Conservation (phyloP, 805 yeast species). For the Blastobotrys mokoenaii region DNA sequence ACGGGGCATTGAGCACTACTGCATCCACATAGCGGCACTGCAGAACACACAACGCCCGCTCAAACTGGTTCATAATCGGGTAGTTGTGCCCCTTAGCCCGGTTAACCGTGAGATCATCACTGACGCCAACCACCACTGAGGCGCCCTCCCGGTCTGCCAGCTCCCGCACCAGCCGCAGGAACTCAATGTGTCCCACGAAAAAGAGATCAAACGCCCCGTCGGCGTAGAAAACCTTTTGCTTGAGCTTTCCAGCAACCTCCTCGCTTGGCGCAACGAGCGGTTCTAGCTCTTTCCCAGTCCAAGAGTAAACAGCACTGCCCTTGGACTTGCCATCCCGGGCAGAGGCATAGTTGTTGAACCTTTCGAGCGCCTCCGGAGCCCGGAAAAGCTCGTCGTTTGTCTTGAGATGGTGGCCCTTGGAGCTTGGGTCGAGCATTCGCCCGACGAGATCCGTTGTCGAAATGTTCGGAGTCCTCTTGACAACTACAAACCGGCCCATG, state of each 20-base stretch:
- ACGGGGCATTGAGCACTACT: constrained; percentile 64
- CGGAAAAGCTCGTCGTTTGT: constrained; percentile 23
- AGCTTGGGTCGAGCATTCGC: constrained; percentile 62
- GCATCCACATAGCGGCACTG: constrained; percentile 84
- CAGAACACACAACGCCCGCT: constrained; percentile 77
- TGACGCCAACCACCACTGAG: constrained; percentile 58
- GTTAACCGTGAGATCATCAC: constrained; percentile 50
- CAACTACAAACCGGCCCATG: constrained; percentile 79
- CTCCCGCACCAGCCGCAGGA: constrained; percentile 42
- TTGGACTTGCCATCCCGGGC: constrained; percentile 50
- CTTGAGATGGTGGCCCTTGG: constrained; percentile 45
- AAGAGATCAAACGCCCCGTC: constrained; percentile 89
- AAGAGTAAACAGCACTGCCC: constrained; percentile 50
- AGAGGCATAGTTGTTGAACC: constrained; percentile 50
- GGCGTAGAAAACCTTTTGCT: constrained; percentile 39
- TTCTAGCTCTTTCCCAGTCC: constrained; percentile 27
- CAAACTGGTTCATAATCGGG: constrained; percentile 83
- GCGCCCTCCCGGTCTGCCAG: constrained; percentile 33
- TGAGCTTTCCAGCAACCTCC: constrained; percentile 8
- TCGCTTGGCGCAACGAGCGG: constrained; percentile 16
- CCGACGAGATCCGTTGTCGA: constrained; percentile 93
- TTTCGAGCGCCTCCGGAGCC: constrained; percentile 31
- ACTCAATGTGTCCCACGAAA: constrained; percentile 86
- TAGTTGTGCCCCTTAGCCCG: constrained; percentile 50
- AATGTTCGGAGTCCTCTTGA: constrained; percentile 87